These are phyloP conservation scores for Herpetomonas muscarum DNA, from an alignment of 208 protist genomes.

Conservation along the genomic window DNA sequence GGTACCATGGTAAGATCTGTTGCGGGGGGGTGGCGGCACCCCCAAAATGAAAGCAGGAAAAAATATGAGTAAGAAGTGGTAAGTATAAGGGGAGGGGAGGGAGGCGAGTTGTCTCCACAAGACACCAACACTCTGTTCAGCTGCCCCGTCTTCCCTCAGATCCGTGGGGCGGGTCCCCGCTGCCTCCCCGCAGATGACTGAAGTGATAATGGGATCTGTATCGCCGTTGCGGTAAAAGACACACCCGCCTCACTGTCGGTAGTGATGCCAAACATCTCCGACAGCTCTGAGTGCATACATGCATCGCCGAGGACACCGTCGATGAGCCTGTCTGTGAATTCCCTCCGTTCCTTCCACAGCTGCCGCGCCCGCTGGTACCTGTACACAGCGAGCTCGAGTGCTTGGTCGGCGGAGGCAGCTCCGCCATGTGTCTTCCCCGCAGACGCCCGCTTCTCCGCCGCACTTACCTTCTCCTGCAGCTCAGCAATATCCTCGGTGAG, in stretches of 20 bases:
- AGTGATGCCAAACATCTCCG: constrained; percentile 51
- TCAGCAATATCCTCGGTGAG: background rate
- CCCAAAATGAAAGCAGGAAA: background rate
- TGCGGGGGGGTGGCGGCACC: no score
- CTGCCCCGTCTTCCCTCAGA: no score
- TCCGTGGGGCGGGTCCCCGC: constrained; percentile 1
- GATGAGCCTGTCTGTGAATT: constrained; percentile 55
- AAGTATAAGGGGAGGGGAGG: no score
- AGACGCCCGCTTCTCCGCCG: background rate
- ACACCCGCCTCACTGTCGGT: constrained; percentile 58
- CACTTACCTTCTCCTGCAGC: background rate
- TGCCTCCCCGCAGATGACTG: constrained; percentile 1
- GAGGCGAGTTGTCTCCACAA: no score
- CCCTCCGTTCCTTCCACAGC: constrained; percentile 68
- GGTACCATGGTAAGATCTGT: no score
- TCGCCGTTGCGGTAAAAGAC: constrained; percentile 39
- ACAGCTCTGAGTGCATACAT: constrained; percentile 33
- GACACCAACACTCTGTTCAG: no score
- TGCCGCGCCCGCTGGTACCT: constrained; percentile 49
- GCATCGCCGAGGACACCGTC: constrained; percentile 56
- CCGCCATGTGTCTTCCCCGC: background rate
- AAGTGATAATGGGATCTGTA: constrained; percentile 36
- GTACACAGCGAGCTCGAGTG: constrained; percentile 14
- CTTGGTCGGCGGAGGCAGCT: background rate
- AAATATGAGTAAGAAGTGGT: no score